Evolutionary conservation across 345 rosid species (phyloP), one percentile per base, ranked within the genome.

Genomic region (Eucalyptus leucophloia): DNA sequence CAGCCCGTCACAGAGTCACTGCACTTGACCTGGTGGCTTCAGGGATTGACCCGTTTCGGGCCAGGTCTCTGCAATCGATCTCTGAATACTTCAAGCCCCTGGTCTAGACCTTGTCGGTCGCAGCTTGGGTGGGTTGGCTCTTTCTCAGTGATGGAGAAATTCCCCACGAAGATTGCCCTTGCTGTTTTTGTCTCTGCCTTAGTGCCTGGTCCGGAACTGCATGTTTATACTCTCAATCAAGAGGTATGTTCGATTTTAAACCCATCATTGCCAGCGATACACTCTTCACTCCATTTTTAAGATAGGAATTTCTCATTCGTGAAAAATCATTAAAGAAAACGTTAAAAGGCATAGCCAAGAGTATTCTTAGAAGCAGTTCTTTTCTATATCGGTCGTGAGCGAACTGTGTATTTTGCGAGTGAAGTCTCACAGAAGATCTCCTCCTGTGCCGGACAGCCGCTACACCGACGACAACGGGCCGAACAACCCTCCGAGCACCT

Each of bases 11-110:
- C 77, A 87, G 23, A 17, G 92, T 91, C 49, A 92, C 94, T 7
- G 87, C 95, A 8, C 50, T 91, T 11, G 95, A 92, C 89, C 87
- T 89, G 58, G 93, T 91, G 24, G 93, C 92, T 88, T 93, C 93
- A 0, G 92, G 94, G 60, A 62, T 92, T 10, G 93, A 93, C 50
- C 87, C 89, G 58, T 53, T 53, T 1, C 0, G 26, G 58, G 1
- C 58, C 58, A 53, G 58, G 58, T 53, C 58, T 53, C 5, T 19
- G 58, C 58, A 53, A 53, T 53, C 58, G 58, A 53, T 53, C 1
- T 53, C 58, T 53, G 58, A 19, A 53, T 8, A 53, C 58, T 19
- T 53, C 58, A 53, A 53, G 58, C 58, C 58, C 58, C 58, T 19
- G 58, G 24, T 53, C 58, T 19, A 19, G 58, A 19, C 5, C 10